Percentiles rank a stretch among this genome's conserved stretches.
Evolutionary conservation across 495 filamentous ascomycete species (phyloP).

Genomic region (Penicillium antarcticum): DNA sequence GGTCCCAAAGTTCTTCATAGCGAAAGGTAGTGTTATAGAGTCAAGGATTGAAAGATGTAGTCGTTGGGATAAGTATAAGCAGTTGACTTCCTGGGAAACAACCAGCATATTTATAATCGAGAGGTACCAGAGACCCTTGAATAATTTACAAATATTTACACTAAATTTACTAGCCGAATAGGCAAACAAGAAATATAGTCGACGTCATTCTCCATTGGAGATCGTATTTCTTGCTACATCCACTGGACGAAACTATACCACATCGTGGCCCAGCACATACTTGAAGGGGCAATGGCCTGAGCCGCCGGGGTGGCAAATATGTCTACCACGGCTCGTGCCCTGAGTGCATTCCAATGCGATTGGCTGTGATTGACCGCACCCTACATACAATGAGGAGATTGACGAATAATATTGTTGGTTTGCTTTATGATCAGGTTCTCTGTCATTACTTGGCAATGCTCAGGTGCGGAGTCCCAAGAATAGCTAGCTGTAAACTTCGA

Average conservation of each 20-base stretch:
- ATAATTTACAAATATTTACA: background rate
- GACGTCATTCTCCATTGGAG: slow-evolving; percentile 1
- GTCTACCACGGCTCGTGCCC: no score
- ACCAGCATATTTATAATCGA: background rate
- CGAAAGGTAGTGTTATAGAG: background rate
- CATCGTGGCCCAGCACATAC: background rate
- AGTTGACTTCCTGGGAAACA: background rate
- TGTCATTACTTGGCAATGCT: background rate
- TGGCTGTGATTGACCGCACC: no score
- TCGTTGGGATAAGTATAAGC: background rate
- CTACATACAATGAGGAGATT: no score
- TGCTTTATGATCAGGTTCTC: background rate
- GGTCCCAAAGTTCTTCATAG: slow-evolving; percentile 28
- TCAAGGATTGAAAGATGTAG: background rate
- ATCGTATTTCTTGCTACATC: background rate
- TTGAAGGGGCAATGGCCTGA: background rate
- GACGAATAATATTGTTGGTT: no score
- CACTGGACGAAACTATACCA: background rate
- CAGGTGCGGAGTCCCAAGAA: background rate
- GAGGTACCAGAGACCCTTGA: background rate
- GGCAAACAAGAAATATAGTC: background rate
- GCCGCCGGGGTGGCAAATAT: no score
- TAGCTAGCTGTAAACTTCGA: slow-evolving; percentile 3
- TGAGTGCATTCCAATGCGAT: no score
- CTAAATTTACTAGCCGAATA: background rate